Base-by-base conservation (phyloP, 371 early-diverging fungal genomes). In the Encephalitozoon intestinalis region DNA sequence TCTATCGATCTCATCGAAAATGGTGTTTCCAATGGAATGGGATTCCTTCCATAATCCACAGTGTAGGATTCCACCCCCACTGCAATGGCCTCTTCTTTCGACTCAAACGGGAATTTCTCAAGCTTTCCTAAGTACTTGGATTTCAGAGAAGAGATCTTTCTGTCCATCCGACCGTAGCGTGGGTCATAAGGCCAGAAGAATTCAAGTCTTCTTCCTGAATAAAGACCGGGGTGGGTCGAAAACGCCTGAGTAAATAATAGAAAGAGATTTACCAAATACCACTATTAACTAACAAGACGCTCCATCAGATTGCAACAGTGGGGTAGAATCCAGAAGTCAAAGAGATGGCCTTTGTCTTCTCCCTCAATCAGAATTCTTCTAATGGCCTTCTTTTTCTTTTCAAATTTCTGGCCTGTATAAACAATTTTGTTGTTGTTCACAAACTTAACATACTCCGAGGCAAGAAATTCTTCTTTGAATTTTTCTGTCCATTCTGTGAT, bases 21-120 rank as follows among this genome's bases (percentile, higher is more conserved):
- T 3, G 79, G 79, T 8, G 74, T 69, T 66, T 79, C 79, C 18
- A 79, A 46, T 28, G 75, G 53, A 66, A 70, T 63, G 23, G 12
- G 46, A 25, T 28, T 28, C 8, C 21, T 63, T 15, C 7, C 0
- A 40, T 51, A 41, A 25, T 26, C 26, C n/a, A 76, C 43, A 0
- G 1, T 53, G 39, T 63, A 79, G 3, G 68, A 12, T 30, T 26
- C 18, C 28, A 79, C 9, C 2, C 70, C 70, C 30, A 49, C 21
- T 7, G 11, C 30, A 28, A 4, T 8, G 15, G 79, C 75, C 44
- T 79, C 70, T 23, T 74, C 70, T 11, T 58, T 40, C 18, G 44
- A 69, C 31, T 50, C 46, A 65, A 79, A 79, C n/a, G 75, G 79
- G 70, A 34, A 79, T 1, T 41, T 41, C 44, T 44, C 28, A 28